phyloP scores from a whole-genome alignment of 306 rosid genomes.

The Inga leiocalycina region DNA sequence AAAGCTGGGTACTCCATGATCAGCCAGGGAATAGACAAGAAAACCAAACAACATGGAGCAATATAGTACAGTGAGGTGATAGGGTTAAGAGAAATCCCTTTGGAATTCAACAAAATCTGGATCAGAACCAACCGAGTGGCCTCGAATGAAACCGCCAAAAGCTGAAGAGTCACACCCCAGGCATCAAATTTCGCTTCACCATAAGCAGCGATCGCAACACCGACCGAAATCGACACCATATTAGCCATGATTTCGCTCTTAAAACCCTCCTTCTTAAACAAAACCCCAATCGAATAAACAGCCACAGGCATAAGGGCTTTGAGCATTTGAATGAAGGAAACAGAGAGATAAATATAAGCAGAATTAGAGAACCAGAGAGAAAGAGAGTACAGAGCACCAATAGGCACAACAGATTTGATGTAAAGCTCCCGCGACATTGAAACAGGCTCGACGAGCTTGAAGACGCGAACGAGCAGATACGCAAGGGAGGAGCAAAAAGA shows the following conservation, averaged over 20 bases:
- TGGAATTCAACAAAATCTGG: conserved; percentile 62
- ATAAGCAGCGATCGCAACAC: conserved; percentile 64
- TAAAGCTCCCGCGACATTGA: conserved; percentile 66
- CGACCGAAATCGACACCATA: conserved; percentile 68
- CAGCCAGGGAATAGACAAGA: conserved; percentile 65
- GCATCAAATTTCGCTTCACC: conserved; percentile 64
- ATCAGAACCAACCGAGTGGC: conserved; percentile 67
- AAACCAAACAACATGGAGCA: conserved; percentile 66
- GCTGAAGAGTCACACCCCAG: conserved; percentile 60
- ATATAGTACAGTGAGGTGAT: conserved; percentile 68
- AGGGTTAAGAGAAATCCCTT: conserved; percentile 64
- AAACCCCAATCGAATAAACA: conserved; percentile 60
- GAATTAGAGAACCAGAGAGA: conserved; percentile 79
- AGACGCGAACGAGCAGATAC: conserved; percentile 57
- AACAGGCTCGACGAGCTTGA: conserved; percentile 67
- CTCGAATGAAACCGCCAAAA: conserved; percentile 61
- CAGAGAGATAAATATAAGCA: conserved; percentile 66
- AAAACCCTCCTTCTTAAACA: conserved; percentile 53
- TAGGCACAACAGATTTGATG: conserved; percentile 63
- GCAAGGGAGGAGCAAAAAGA: conserved; percentile 71
- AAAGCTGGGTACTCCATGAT: conserved; percentile 57
- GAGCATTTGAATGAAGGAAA: conserved; percentile 78
- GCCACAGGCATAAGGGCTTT: conserved; percentile 79
- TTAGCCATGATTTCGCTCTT: conserved; percentile 55
- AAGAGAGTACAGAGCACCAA: conserved; percentile 69